These are phyloP conservation scores for Boeremia exigua DNA, from an alignment of 2,329 filamentous ascomycete genomes.

Conservation along the genomic window DNA sequence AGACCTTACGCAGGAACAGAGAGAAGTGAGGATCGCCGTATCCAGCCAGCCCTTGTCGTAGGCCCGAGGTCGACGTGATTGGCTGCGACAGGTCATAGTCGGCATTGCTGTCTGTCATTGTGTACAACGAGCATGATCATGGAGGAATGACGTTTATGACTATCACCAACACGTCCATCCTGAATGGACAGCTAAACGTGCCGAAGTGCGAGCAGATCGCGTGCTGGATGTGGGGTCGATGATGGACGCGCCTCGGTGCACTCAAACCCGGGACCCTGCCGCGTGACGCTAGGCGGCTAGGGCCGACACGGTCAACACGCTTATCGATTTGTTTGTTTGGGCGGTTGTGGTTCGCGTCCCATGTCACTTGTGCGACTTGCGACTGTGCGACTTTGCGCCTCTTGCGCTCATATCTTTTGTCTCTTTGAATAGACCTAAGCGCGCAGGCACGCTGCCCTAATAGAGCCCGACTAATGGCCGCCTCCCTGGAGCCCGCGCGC, in stretches of 20 bases:
- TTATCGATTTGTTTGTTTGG: slow-evolving; percentile 18
- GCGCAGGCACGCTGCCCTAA: slow-evolving; percentile 15
- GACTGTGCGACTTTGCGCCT: slow-evolving; percentile 7
- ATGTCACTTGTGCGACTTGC: not conserved
- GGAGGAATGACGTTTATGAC: not conserved
- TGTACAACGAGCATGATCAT: not conserved
- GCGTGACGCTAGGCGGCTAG: not conserved
- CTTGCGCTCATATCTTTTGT: slow-evolving; percentile 10
- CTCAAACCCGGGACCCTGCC: slow-evolving; percentile 5
- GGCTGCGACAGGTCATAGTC: slow-evolving; percentile 67
- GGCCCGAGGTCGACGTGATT: slow-evolving; percentile 57
- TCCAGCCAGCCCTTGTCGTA: slow-evolving; percentile 69
- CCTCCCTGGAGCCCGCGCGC: slow-evolving; percentile 46
- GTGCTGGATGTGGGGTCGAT: slow-evolving; percentile 17
- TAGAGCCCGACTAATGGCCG: slow-evolving; percentile 33
- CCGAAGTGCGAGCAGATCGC: slow-evolving; percentile 7
- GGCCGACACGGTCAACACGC: too few relatives aligned
- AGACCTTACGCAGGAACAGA: slow-evolving; percentile 75
- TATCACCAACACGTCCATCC: not conserved
- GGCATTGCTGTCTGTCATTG: slow-evolving; percentile 10
- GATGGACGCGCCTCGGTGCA: slow-evolving; percentile 6
- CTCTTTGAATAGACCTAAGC: slow-evolving; percentile 11
- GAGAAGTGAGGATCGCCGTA: slow-evolving; percentile 79
- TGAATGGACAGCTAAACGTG: slow-evolving; percentile 1
- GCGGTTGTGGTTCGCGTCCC: slow-evolving; percentile 9